Conservation (phyloP, 257 asterid species). For the Penstemon barbatus region DNA sequence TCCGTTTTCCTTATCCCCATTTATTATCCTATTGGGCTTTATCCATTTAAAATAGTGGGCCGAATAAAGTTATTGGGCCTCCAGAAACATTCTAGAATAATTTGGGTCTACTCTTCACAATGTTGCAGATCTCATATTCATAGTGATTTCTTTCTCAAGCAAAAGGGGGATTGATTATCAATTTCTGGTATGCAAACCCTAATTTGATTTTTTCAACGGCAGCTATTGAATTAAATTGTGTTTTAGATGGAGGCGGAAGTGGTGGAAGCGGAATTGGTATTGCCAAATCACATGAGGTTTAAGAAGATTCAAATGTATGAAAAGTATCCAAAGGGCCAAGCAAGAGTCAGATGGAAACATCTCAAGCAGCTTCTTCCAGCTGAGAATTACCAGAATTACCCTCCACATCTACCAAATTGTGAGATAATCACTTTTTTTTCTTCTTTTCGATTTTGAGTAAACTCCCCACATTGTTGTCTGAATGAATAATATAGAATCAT, state of each 20-base stretch:
- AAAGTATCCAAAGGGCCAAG: conserved; percentile 92
- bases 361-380: conserved; percentile 90
- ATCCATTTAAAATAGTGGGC: background rate
- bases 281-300: conserved; percentile 72
- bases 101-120: too few relatives aligned
- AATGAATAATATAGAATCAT: background rate
- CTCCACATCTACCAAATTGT: conserved; percentile 76
- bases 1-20: too few relatives aligned
- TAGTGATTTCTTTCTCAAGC: too few relatives aligned
- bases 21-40: too few relatives aligned
- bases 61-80: background rate
- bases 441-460: background rate
- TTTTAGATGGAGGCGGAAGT: conserved; percentile 80
- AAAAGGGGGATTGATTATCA: background rate
- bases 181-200: conserved; percentile 3
- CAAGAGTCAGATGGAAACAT: conserved; percentile 90
- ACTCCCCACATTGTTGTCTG: too few relatives aligned
- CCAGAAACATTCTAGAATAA: too few relatives aligned
- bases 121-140: too few relatives aligned
- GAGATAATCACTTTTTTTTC: conserved; percentile 28
- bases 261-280: conserved; percentile 75
- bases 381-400: conserved; percentile 74
- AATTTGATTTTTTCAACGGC: background rate
- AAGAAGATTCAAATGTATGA: conserved; percentile 90
- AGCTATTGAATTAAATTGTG: background rate